These are phyloP conservation scores for Colletotrichum abscissum DNA, from an alignment of 2,329 filamentous ascomycete species.

Conservation along the genomic window DNA sequence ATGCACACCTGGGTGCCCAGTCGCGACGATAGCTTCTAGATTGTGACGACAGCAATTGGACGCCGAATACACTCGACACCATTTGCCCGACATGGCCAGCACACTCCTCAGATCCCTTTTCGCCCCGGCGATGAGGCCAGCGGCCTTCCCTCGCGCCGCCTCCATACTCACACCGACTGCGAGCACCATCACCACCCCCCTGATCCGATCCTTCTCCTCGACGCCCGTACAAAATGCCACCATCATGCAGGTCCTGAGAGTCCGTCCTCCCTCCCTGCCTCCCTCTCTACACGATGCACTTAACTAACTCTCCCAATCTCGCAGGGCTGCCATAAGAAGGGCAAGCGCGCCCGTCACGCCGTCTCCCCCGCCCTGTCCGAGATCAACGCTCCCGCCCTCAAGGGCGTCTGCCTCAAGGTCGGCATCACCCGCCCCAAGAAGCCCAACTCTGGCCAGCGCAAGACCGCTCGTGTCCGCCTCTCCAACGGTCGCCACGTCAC, in stretches of 20 bases:
- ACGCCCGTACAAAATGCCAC: constrained; percentile 70
- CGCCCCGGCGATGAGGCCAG: constrained; percentile 43
- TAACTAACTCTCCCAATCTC: not conserved
- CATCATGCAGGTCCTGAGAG: constrained; percentile 77
- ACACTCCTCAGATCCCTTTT: constrained; percentile 48
- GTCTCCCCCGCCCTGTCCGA: constrained; percentile 85
- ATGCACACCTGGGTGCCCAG: not conserved
- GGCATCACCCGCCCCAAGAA: constrained; percentile 97
- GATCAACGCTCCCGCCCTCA: constrained; percentile 80
- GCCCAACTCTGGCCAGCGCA: constrained; percentile 96
- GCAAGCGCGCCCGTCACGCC: constrained; percentile 84
- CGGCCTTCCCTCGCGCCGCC: constrained; percentile 31
- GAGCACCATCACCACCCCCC: constrained; percentile 5
- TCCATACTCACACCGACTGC: constrained; percentile 34
- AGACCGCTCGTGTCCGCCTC: constrained; percentile 91
- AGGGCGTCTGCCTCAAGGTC: constrained; percentile 96
- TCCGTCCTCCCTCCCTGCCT: constrained; percentile 42
- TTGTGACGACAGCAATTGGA: constrained; percentile 24
- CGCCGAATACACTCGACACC: not conserved
- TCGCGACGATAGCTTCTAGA: constrained; percentile 6
- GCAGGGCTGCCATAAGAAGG: constrained; percentile 76
- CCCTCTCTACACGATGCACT: not conserved
- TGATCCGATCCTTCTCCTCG: constrained; percentile 64
- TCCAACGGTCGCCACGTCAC: constrained; percentile 89
- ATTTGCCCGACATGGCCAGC: constrained; percentile 43